Evolutionary conservation across 179 eudicot species (phyloP).

Genomic region (Patellifolia procumbens): DNA sequence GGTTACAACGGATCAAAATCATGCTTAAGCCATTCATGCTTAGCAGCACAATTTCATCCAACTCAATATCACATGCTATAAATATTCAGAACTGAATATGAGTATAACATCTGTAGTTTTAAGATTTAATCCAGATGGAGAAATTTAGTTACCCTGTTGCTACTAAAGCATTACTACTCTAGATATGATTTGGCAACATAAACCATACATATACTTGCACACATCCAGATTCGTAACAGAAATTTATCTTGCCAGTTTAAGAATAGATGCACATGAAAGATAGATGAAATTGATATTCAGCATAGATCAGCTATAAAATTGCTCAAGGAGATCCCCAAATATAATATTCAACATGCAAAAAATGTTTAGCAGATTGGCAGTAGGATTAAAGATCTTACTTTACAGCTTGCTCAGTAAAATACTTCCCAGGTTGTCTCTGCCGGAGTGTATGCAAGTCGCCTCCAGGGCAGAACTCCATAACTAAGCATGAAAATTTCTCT

Average conservation of each 20-base stretch:
- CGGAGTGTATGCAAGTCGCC: constrained; percentile 86
- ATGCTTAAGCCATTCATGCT: neutral
- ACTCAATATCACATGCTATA: neutral
- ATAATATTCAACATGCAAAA: neutral
- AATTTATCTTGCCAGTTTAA: too few relatives aligned
- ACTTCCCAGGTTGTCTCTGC: constrained; percentile 89
- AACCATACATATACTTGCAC: neutral
- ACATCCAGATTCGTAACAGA: too few relatives aligned
- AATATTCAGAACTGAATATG: neutral
- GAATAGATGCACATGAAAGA: constrained; percentile 5
- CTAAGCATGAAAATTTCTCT: constrained; percentile 84
- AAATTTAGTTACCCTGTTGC: neutral
- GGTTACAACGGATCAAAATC: neutral
- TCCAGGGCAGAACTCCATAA: constrained; percentile 95
- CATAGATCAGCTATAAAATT: neutral
- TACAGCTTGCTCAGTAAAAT: constrained; percentile 85
- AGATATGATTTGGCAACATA: neutral
- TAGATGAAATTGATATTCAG: neutral
- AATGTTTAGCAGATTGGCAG: neutral
- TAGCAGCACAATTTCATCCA: neutral
- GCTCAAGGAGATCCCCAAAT: neutral
- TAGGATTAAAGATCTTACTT: constrained; percentile 56
- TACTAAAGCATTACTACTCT: neutral
- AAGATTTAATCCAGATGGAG: neutral
- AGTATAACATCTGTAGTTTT: neutral